Percentiles rank a stretch among this genome's conserved stretches.
These are phyloP conservation scores for Bipolaris cookei DNA, from an alignment of 2,329 filamentous ascomycete genomes.

Conservation along the genomic window DNA sequence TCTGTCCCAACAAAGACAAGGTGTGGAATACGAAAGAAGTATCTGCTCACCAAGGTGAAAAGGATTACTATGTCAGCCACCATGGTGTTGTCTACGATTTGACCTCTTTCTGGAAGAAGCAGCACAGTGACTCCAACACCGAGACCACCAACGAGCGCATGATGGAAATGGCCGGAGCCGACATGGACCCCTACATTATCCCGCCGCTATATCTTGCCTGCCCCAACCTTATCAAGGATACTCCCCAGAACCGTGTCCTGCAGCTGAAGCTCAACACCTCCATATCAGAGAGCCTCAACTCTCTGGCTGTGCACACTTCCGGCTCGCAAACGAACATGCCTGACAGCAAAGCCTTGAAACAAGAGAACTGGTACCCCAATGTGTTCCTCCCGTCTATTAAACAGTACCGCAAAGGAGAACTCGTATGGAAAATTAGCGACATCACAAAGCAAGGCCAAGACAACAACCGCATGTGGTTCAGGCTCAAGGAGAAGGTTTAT, in stretches of 20 bases:
- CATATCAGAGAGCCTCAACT: conserved; percentile 58
- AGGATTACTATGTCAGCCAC: conserved; percentile 86
- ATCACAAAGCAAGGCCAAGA: conserved; percentile 71
- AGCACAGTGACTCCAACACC: conserved; percentile 78
- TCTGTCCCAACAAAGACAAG: conserved; percentile 92
- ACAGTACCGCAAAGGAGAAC: conserved; percentile 83
- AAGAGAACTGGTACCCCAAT: conserved; percentile 77
- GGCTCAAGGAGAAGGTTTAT: conserved; percentile 77
- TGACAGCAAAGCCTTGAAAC: conserved; percentile 61
- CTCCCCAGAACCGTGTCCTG: conserved; percentile 55
- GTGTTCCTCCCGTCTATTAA: conserved; percentile 79
- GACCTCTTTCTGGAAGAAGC: conserved; percentile 80
- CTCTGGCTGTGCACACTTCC: conserved; percentile 70
- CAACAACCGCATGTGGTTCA: conserved; percentile 77
- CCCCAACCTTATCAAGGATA: conserved; percentile 67
- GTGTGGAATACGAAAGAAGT: conserved; percentile 80
- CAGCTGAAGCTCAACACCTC: conserved; percentile 66
- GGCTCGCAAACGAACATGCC: conserved; percentile 66
- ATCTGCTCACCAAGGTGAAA: conserved; percentile 68
- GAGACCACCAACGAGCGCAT: conserved; percentile 69
- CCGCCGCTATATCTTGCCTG: conserved; percentile 79
- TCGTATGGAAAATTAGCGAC: conserved; percentile 71
- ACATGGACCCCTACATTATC: conserved; percentile 85
- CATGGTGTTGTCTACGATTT: conserved; percentile 92
- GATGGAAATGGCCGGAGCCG: conserved; percentile 76